Percentiles rank a stretch among this genome's conserved stretches.
Evolutionary conservation across 805 yeast genomes (phyloP).

Genomic region (Kuraishia capsulata): DNA sequence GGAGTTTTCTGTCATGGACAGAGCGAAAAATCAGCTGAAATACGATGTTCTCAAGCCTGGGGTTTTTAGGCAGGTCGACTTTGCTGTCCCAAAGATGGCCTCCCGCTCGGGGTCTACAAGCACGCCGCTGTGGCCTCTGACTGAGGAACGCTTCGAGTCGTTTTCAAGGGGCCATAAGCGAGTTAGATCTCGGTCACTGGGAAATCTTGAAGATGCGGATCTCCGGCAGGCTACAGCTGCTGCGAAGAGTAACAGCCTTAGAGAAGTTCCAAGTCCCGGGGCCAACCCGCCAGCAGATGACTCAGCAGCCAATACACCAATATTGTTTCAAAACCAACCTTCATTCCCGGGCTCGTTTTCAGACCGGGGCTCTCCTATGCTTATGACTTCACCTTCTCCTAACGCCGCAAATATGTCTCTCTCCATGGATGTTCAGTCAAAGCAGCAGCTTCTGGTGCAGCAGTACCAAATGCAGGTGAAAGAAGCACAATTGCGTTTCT

Average conservation of each 20-base stretch:
- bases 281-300: neutral
- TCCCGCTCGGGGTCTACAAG: too few species aligned
- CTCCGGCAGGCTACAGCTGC: neutral
- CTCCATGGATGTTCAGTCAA: neutral
- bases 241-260: neutral
- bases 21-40: neutral
- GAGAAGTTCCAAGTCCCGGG: neutral
- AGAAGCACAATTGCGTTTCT: neutral
- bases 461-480: neutral
- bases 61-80: neutral
- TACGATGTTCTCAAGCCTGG: neutral
- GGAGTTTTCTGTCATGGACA: slow-evolving; percentile 16
- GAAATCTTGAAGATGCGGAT: slow-evolving; percentile 15
- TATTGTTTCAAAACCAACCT: too few species aligned
- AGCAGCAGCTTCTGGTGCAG: slow-evolving; percentile 1
- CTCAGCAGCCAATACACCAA: too few species aligned
- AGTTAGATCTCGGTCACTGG: slow-evolving; percentile 24
- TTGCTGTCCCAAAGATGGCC: slow-evolving; percentile 1
- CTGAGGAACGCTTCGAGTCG: neutral
- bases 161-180: slow-evolving; percentile 20
- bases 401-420: too few species aligned
- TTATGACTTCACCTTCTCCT: neutral
- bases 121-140: neutral
- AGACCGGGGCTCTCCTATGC: neutral
- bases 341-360: too few species aligned